Evolutionary conservation across 2,329 filamentous ascomycete genomes (phyloP).

Genomic region (Aspergillus tanneri): DNA sequence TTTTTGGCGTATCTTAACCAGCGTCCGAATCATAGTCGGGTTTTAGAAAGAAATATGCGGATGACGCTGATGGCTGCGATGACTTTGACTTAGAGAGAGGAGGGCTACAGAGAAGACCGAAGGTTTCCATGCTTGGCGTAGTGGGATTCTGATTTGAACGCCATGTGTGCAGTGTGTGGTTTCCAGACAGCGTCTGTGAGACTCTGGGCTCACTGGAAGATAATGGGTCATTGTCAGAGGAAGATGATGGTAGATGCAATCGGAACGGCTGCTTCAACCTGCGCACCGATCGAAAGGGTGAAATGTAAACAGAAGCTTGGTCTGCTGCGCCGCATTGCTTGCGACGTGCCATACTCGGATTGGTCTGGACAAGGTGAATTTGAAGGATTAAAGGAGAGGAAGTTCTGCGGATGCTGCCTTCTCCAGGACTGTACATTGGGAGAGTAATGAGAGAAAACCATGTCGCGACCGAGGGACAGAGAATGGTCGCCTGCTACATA

Average conservation of each 20-base stretch:
- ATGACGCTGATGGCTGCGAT: slow-evolving; percentile 27
- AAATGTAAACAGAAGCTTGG: slow-evolving; percentile 29
- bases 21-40: slow-evolving; percentile 19
- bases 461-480: slow-evolving; percentile 11
- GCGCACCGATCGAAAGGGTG: slow-evolving; percentile 41
- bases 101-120: slow-evolving; percentile 39
- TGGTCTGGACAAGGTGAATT: slow-evolving; percentile 31
- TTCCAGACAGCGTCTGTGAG: slow-evolving; percentile 21
- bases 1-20: slow-evolving; percentile 10
- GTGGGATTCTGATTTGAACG: slow-evolving; percentile 38
- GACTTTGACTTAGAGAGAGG: slow-evolving; percentile 36
- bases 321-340: slow-evolving; percentile 28
- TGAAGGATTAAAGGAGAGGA: slow-evolving; percentile 37
- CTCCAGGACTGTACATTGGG: slow-evolving; percentile 28
- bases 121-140: slow-evolving; percentile 31
- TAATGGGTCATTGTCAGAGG: slow-evolving; percentile 30
- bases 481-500: slow-evolving; percentile 13
- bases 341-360: slow-evolving; percentile 28
- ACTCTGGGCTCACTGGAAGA: slow-evolving; percentile 19
- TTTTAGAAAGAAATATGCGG: slow-evolving; percentile 29
- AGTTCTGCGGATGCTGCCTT: slow-evolving; percentile 33
- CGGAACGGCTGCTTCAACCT: slow-evolving; percentile 43
- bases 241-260: slow-evolving; percentile 36
- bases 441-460: slow-evolving; percentile 24
- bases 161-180: slow-evolving; percentile 34